A percentile compares a stretch with the other conserved stretches of the same genome.
phyloP scores from a whole-genome alignment of 169 alveolate species.

The Plasmodium coatneyi region DNA sequence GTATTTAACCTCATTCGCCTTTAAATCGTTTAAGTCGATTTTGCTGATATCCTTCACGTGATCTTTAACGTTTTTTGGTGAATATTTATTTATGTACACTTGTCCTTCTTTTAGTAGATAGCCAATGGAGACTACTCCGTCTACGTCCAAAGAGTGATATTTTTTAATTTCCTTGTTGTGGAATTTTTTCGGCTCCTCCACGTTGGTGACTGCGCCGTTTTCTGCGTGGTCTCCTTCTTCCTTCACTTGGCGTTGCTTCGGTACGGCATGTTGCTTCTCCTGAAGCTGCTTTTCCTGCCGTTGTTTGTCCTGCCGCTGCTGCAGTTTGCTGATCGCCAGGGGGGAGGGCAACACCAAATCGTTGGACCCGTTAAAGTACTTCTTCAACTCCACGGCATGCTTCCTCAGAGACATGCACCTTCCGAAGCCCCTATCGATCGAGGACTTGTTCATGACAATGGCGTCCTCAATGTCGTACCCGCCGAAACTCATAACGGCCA shows the following conservation, averaged over 20 bases:
- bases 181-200: not conserved
- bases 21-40: constrained; percentile 75
- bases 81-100: constrained; percentile 89
- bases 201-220: not conserved
- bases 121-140: constrained; percentile 95
- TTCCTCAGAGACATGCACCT: constrained; percentile 89
- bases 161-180: constrained; percentile 36
- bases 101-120: constrained; percentile 92
- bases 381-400: constrained; percentile 86
- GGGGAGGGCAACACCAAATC: constrained; percentile 82
- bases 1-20: constrained; percentile 79
- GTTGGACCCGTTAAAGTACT: constrained; percentile 83
- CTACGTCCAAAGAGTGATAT: constrained; percentile 89
- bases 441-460: constrained; percentile 95
- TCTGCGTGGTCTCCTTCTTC: not conserved
- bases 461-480: constrained; percentile 99
- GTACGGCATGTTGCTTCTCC: not conserved
- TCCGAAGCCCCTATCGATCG: constrained; percentile 99
- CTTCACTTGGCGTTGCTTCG: not conserved
- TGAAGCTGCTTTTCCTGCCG: not conserved
- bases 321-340: constrained; percentile 38
- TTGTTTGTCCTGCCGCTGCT: not conserved
- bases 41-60: constrained; percentile 77
- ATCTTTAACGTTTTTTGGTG: constrained; percentile 87
- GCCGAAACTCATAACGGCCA: constrained; percentile 99